phyloP scores from a whole-genome alignment of 495 filamentous ascomycete genomes.

The Aspergillus indologenus region DNA sequence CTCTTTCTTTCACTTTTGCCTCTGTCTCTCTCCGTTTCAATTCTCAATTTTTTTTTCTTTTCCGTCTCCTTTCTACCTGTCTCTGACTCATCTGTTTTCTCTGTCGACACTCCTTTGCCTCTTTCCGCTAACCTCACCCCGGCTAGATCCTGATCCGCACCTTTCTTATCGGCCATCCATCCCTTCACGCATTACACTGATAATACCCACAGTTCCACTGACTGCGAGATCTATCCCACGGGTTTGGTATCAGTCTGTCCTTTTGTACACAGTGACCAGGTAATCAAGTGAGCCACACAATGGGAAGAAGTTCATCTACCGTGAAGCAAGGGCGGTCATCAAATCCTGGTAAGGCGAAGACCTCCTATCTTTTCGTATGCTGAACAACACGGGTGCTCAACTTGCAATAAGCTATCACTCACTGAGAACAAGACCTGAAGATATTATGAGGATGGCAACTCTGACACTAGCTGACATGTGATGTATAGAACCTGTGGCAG shows the following conservation, averaged over 20 bases:
- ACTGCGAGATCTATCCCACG: not conserved
- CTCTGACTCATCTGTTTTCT: not conserved
- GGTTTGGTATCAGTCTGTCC: not conserved
- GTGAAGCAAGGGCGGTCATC: not conserved
- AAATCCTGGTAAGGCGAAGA: not conserved
- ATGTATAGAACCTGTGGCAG: conserved; percentile 4
- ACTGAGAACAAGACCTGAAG: not conserved
- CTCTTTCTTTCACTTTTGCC: not conserved
- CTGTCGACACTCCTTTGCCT: not conserved
- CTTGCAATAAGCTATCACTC: no score
- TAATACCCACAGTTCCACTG: not conserved
- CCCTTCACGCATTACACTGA: not conserved
- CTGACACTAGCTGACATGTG: not conserved
- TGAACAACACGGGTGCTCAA: not conserved
- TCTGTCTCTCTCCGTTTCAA: not conserved
- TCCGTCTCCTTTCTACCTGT: not conserved
- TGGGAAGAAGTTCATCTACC: not conserved
- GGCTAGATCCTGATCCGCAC: not conserved
- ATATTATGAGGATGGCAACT: no score
- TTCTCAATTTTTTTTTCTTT: not conserved
- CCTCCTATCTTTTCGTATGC: not conserved
- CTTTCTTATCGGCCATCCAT: not conserved
- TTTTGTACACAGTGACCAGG: not conserved
- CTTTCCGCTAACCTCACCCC: not conserved
- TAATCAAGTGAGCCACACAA: not conserved